phyloP scores from a whole-genome alignment of 2,329 filamentous ascomycete genomes.

The Cladosporium sp. region DNA sequence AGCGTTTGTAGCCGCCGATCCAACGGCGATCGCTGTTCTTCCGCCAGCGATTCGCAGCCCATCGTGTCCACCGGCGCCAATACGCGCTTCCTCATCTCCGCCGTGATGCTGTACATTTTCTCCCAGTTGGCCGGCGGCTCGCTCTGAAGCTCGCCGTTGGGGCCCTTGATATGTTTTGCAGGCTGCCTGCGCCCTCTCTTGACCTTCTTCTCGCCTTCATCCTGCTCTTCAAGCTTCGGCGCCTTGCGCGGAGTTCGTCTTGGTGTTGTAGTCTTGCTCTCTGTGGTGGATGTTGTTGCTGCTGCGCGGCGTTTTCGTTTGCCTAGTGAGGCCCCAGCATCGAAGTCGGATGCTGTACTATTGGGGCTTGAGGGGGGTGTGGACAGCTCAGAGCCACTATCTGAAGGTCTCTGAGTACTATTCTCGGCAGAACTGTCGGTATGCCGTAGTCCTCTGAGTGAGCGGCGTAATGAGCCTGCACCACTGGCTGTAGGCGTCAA shows the following conservation, averaged over 20 bases:
- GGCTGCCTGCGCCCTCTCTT: constrained; percentile 21
- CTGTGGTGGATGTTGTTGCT: constrained; percentile 12
- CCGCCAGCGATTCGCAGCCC: constrained; percentile 78
- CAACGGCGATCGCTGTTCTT: constrained; percentile 42
- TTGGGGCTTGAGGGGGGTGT: constrained; percentile 14
- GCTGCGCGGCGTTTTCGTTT: constrained; percentile 23
- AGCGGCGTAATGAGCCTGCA: constrained; percentile 15
- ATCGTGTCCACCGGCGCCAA: constrained; percentile 90
- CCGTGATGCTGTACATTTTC: constrained; percentile 68
- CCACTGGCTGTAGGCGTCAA: constrained; percentile 12
- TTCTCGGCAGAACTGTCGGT: constrained; percentile 5
- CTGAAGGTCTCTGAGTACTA: constrained; percentile 1
- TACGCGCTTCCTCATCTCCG: constrained; percentile 67
- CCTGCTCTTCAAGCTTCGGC: constrained; percentile 17
- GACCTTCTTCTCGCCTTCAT: constrained; percentile 15
- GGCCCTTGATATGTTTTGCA: constrained; percentile 29
- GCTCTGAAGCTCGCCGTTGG: constrained; percentile 22
- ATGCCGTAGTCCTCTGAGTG: constrained; percentile 18
- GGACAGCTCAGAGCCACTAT: constrained; percentile 14
- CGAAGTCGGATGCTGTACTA: constrained; percentile 3
- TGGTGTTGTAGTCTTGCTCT: constrained; percentile 11
- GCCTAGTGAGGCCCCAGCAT: constrained; percentile 11
- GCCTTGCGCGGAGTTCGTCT: constrained; percentile 27
- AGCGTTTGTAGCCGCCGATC: constrained; percentile 79
- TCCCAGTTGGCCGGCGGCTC: constrained; percentile 73